A percentile compares a stretch with the other conserved stretches of the same genome.
These are phyloP conservation scores for Hamamelis virginiana DNA, from an alignment of 164 flowering plant genomes.

Conservation along the genomic window DNA sequence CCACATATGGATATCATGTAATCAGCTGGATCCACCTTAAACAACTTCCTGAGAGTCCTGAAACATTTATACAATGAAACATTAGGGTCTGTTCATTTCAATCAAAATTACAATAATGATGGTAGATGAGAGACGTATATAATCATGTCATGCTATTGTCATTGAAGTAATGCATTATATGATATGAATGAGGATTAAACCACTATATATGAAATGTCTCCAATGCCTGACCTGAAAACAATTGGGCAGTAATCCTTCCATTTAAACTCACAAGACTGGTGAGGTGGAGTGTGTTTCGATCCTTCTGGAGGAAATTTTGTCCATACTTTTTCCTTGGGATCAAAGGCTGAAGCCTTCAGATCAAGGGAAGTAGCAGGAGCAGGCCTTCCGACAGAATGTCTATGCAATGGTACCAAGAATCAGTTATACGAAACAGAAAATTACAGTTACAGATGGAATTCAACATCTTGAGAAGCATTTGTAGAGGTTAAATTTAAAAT, in stretches of 20 bases:
- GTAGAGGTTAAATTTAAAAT: too few species aligned
- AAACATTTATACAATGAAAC: not conserved
- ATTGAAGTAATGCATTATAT: too few species aligned
- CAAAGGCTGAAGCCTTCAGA: constrained; percentile 73
- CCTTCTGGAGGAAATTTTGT: constrained; percentile 84
- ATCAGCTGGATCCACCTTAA: constrained; percentile 92
- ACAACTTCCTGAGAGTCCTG: constrained; percentile 86
- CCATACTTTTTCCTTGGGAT: constrained; percentile 85
- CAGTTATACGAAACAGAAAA: not conserved
- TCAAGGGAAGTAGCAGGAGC: constrained; percentile 69
- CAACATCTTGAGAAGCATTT: too few species aligned
- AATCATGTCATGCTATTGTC: too few species aligned
- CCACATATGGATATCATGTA: constrained; percentile 97
- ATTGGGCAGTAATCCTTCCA: constrained; percentile 95
- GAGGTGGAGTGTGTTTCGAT: constrained; percentile 82
- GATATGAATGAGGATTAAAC: too few species aligned
- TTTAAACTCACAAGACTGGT: constrained; percentile 72
- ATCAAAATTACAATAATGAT: too few species aligned
- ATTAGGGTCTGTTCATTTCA: too few species aligned
- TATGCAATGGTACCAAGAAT: constrained; percentile 23
- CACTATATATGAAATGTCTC: constrained; percentile 1
- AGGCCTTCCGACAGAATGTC: constrained; percentile 85
- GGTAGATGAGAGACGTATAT: too few species aligned
- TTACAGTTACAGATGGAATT: not conserved
- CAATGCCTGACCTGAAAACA: constrained; percentile 68